Conservation (phyloP, 306 rosid genomes). For the Datisca glomerata region DNA sequence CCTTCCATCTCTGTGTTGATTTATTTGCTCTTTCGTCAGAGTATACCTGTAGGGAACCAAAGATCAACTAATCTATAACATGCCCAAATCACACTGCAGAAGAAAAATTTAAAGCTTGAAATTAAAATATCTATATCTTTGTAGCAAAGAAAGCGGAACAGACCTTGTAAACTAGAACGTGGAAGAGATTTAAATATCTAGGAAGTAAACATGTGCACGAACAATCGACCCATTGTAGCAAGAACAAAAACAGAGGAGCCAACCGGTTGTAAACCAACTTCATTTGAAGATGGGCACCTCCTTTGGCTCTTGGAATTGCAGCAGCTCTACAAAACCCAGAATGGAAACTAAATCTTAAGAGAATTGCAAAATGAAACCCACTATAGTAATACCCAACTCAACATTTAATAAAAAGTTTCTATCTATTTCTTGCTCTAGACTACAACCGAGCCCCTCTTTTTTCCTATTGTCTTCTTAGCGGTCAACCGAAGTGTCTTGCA, state of each 20-base stretch:
- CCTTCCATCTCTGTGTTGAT: neutral
- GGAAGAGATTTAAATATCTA: constrained; percentile 69
- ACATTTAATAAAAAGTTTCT: too few species aligned
- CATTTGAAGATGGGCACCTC: constrained; percentile 77
- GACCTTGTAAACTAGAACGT: constrained; percentile 79
- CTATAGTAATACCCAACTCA: too few species aligned
- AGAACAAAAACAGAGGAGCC: constrained; percentile 67
- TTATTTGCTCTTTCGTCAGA: constrained; percentile 45
- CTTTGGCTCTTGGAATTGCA: constrained; percentile 77
- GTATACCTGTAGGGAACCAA: constrained; percentile 41
- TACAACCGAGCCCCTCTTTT: too few species aligned
- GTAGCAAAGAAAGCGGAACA: constrained; percentile 8
- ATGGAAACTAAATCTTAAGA: neutral
- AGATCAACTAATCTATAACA: constrained; percentile 9
- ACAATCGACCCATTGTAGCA: constrained; percentile 90
- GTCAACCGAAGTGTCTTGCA: too few species aligned
- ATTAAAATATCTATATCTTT: too few species aligned
- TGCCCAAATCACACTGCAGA: constrained; percentile 7
- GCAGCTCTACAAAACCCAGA: constrained; percentile 51
- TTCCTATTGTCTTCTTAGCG: too few species aligned
- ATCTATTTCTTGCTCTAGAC: too few species aligned
- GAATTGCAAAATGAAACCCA: too few species aligned
- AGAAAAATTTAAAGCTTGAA: neutral
- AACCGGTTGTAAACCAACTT: constrained; percentile 76
- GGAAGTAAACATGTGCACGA: constrained; percentile 75